Evolutionary conservation across 805 yeast genomes (phyloP).

Genomic region (Candida railenensis): DNA sequence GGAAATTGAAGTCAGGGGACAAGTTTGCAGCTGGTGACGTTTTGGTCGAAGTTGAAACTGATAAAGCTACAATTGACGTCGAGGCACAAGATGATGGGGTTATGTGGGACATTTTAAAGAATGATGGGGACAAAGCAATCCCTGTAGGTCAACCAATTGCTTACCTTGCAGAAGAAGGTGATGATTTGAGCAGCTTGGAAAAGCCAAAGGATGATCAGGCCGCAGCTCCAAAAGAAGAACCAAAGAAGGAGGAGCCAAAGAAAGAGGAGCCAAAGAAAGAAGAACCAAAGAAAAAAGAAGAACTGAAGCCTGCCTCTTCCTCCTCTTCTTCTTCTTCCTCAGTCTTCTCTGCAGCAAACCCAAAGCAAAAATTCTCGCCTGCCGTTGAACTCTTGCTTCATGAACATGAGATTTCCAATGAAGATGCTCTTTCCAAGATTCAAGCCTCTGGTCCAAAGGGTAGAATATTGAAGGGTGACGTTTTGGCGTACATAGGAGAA

Average conservation of each 20-base stretch:
- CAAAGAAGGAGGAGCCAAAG: constrained; percentile 9
- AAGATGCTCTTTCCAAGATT: constrained; percentile 70
- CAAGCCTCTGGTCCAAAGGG: constrained; percentile 89
- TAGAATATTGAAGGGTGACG: constrained; percentile 86
- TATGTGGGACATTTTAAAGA: constrained; percentile 68
- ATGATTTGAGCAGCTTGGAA: constrained; percentile 66
- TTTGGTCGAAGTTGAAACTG: constrained; percentile 79
- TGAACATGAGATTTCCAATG: constrained; percentile 58
- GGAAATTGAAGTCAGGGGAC: constrained; percentile 80
- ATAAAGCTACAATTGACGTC: constrained; percentile 79
- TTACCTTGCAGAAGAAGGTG: constrained; percentile 81
- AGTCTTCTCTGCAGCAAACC: constrained; percentile 51
- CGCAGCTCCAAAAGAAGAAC: constrained; percentile 10
- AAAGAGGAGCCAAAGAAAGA: constrained; percentile 16
- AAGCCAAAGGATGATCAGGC: constrained; percentile 48
- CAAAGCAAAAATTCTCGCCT: constrained; percentile 69
- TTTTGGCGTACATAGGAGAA: constrained; percentile 76
- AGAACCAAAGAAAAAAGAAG: constrained; percentile 17
- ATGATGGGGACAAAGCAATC: constrained; percentile 75
- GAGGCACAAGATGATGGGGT: constrained; percentile 92
- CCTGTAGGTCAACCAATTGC: constrained; percentile 92
- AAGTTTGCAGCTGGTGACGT: constrained; percentile 79
- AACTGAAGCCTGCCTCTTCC: constrained; percentile 7
- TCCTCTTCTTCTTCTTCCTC: constrained; percentile 5
- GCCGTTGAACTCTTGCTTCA: constrained; percentile 70